Conservation (phyloP, 768 basidiomycete genomes). For the Pholiota microspora region DNA sequence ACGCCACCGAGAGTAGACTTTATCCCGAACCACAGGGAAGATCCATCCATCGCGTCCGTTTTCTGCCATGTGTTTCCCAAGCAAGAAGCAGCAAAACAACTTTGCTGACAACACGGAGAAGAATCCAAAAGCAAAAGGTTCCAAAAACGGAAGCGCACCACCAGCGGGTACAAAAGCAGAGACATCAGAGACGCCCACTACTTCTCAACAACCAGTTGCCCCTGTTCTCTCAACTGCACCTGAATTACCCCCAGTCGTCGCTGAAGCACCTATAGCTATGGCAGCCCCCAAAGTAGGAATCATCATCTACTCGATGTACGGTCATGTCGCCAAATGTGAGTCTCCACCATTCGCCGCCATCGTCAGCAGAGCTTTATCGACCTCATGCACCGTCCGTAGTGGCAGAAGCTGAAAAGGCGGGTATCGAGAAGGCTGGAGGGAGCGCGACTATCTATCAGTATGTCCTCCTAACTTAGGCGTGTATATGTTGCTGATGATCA, state of each 20-base stretch:
- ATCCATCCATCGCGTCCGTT: constrained; percentile 9
- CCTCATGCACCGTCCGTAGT: constrained; percentile 37
- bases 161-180: constrained; percentile 25
- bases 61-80: constrained; percentile 34
- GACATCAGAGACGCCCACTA: constrained; percentile 8
- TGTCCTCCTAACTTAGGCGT: constrained; percentile 16
- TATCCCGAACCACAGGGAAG: constrained; percentile 9
- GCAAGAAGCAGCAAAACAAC: constrained; percentile 33
- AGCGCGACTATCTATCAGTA: constrained; percentile 53
- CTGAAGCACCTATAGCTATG: constrained; percentile 27
- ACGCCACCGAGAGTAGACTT: constrained; percentile 10
- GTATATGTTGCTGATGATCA: not conserved
- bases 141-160: constrained; percentile 16
- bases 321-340: constrained; percentile 44
- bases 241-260: constrained; percentile 8
- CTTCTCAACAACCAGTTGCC: constrained; percentile 4
- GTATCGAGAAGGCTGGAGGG: constrained; percentile 51
- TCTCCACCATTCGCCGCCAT: not conserved
- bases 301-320: constrained; percentile 71
- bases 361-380: not conserved
- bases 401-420: constrained; percentile 53
- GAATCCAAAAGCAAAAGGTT: constrained; percentile 11
- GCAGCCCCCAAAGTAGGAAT: constrained; percentile 61
- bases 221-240: constrained; percentile 15
- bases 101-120: constrained; percentile 26